phyloP scores from a whole-genome alignment of 2,329 filamentous ascomycete species.

The Diplodia sapinea region DNA sequence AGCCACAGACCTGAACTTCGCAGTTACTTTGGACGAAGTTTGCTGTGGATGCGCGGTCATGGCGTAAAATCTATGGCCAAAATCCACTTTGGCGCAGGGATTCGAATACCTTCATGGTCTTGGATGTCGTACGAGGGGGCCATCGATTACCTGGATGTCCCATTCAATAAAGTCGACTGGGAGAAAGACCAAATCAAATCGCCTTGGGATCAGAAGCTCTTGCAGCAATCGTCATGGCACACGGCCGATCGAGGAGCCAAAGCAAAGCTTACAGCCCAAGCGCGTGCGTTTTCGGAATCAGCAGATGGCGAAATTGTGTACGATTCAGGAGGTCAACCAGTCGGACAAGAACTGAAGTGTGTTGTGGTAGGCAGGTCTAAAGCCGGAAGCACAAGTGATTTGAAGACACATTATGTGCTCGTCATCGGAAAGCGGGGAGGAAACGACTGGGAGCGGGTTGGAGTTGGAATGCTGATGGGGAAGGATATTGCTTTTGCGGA shows the following conservation, averaged over 20 bases:
- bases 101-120: background rate
- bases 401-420: background rate
- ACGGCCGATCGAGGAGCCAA: background rate
- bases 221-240: background rate
- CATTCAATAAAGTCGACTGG: background rate
- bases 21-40: background rate
- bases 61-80: background rate
- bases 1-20: background rate
- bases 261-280: background rate
- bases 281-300: background rate
- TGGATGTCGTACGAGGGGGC: background rate
- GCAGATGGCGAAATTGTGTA: background rate
- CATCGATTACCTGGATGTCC: background rate
- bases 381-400: accelerated
- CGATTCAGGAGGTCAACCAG: background rate
- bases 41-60: background rate
- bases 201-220: background rate
- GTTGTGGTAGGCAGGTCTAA: background rate
- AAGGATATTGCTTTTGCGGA: background rate
- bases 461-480: background rate
- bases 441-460: background rate
- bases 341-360: background rate
- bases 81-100: background rate
- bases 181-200: background rate
- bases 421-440: background rate